Base-by-base conservation (phyloP, 257 asterid genomes). In the Dorcoceras hygrometricum region DNA sequence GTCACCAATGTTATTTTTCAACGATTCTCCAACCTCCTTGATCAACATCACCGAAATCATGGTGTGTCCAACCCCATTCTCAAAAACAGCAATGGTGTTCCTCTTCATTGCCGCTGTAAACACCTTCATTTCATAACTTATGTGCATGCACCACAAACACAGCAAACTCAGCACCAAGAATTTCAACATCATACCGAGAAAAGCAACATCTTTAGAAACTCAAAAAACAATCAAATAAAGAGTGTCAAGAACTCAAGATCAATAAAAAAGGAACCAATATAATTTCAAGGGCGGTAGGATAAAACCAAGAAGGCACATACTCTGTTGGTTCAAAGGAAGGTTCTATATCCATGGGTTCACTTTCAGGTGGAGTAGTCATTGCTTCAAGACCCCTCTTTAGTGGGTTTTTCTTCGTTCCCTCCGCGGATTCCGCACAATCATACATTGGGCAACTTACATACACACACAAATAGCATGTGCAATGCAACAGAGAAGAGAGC, bases 21-120 rank as follows among this genome's bases (percentile, higher is more conserved):
- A 57, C 8, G 86, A 69, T 71, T 77, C 76, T 7, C 89, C 90
- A 12, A 93, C 69, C 72, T 88, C 96, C 66, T 76, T 88, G 62
- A 88, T 85, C 90, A 93, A 76, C 96, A 84, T 82, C 22, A 78
- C 66, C 2, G 90, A 89, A 31, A 88, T 70, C 85, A 69, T 61
- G 23, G 81, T 76, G 78, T 85, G 85, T 14, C 81, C 95, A 60
- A 75, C 84, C 60, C 83, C 93, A 60, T 78, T 74, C 39, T 85
- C 94, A 77, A 81, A 32, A 61, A 85, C 85, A 20, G 90, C 96
- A 22, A 93, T 83, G 3, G 97, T 88, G 55, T 93, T 93, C 71
- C 86, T 85, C 75, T 71, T 81, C 91, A 84, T 83, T 56, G 95
- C 97, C 73, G 76, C 92, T 73, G 83, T 87, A 76, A 68, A 81